Conservation (phyloP, 169 alveolate genomes). For the Perkinsus olseni region DNA sequence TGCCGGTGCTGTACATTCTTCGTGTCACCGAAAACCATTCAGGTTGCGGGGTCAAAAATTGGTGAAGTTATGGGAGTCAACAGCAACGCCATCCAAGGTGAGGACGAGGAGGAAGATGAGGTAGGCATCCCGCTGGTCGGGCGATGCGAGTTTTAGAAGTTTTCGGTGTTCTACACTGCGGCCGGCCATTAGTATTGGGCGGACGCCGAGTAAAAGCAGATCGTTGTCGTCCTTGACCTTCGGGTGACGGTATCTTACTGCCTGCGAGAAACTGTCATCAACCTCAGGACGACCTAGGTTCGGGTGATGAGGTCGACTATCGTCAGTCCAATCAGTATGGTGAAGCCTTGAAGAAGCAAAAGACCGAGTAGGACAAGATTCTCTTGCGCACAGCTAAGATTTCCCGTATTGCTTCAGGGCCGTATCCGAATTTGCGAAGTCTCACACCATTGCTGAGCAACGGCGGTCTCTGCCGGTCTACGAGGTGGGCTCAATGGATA, state of each 20-base stretch:
- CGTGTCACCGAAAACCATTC: too few relatives aligned
- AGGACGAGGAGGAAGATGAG: conserved; percentile 36
- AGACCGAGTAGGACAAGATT: conserved; percentile 21
- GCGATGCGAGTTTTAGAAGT: conserved; percentile 17
- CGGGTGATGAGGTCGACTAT: conserved; percentile 41
- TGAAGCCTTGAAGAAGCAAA: conserved; percentile 43
- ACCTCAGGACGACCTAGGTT: conserved; percentile 1
- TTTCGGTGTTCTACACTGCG: conserved; percentile 47
- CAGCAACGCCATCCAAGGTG: conserved; percentile 39
- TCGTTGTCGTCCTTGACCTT: neutral
- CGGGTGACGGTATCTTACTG: neutral
- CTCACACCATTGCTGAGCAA: conserved; percentile 67
- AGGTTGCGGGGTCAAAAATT: conserved; percentile 8
- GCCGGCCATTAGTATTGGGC: conserved; percentile 50
- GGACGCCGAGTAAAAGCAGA: conserved; percentile 16
- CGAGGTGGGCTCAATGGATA: conserved; percentile 20
- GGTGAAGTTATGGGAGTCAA: conserved; percentile 26
- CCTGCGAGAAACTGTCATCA: neutral
- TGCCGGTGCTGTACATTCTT: too few relatives aligned
- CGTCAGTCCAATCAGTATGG: conserved; percentile 46
- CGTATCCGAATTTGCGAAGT: conserved; percentile 68
- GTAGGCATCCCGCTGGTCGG: conserved; percentile 24
- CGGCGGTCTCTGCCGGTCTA: conserved; percentile 76
- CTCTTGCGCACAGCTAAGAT: too few relatives aligned
- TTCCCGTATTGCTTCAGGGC: neutral